Base-by-base conservation (phyloP, 352 stramenopile species). In the Blastocystis sp. region DNA sequence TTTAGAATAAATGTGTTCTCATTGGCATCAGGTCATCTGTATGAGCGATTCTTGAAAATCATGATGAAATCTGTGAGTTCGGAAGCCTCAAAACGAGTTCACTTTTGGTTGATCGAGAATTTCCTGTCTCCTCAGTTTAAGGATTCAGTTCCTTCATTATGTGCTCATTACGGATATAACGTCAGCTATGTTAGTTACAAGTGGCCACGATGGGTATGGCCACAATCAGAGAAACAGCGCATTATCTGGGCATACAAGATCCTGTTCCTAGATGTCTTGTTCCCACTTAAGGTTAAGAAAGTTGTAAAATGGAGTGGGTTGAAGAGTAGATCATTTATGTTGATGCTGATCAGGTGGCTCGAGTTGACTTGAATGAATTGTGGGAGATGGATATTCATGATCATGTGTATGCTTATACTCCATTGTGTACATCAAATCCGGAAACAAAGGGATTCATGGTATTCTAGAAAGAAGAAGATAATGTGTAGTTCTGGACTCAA, bases 211-310 rank as follows among this genome's bases (percentile, higher is more conserved):
- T 99, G 96, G 96, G 89, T 99, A 85, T 93, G 94, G 51, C 92
- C 93, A 75, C 96, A 99, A 90, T 98, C 93, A 19, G 95, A 99
- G 90, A 98, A 99, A 90, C 97, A 99, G 92, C 92, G 97, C 39
- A 98, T 99, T 88, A 99, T 99, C 88, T 99, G 97, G 97, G 97
- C 96, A 19, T 99, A 99, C 92, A 99, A 99, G 91, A 99, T 99
- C 89, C 91, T 99, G 0, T 99, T 99, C 89, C 89, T 99, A 29
- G 97, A 99, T 89, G 96, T 99, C 49, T 90, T 99, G 0, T 99
- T 99, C 89, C 97, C 97, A 16, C 92, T 99, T 6, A 92, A 95
- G 83, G 94, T 99, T 24, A 95, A 98, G 88, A 98, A 98, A 90
- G 97, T 99, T 11, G 4, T 1, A 11, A 21, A 75, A 6, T n/a